These are phyloP conservation scores for Alliaria petiolata DNA, from an alignment of 345 rosid species.

Conservation along the genomic window DNA sequence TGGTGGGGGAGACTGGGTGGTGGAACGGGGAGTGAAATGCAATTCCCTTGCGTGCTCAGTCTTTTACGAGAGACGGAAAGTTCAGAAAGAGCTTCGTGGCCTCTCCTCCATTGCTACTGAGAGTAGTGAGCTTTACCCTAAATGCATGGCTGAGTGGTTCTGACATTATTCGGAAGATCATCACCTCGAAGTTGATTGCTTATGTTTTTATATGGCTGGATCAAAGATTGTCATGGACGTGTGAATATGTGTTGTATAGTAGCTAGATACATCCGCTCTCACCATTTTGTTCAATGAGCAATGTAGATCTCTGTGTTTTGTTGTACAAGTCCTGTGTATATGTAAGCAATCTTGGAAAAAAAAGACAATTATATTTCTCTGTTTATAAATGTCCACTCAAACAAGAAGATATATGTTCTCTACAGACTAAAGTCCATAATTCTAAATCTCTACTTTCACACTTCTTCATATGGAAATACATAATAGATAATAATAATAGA, in stretches of 20 bases:
- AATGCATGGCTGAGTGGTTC: conserved; percentile 89
- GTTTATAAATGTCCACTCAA: neutral
- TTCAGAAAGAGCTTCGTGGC: conserved; percentile 78
- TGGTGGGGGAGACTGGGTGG: conserved; percentile 95
- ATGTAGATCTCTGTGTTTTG: neutral
- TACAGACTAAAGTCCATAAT: too few relatives aligned
- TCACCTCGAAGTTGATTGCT: neutral
- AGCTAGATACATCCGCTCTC: neutral
- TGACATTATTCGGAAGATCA: conserved; percentile 22
- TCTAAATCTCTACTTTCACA: too few relatives aligned
- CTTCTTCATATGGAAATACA: too few relatives aligned
- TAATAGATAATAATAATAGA: too few relatives aligned
- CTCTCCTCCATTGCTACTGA: conserved; percentile 59
- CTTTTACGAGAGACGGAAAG: conserved; percentile 83
- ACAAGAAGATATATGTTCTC: neutral
- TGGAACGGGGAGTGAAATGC: conserved; percentile 86
- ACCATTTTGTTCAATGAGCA: neutral
- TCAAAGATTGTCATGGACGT: conserved; percentile 2
- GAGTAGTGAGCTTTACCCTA: conserved; percentile 65
- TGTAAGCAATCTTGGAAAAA: neutral
- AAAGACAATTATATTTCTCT: neutral
- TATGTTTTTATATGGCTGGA: neutral
- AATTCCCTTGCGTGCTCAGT: conserved; percentile 84
- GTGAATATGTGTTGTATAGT: neutral
- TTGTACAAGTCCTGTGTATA: neutral